These are phyloP conservation scores for Penicillium pulvis DNA, from an alignment of 495 filamentous ascomycete genomes.

Conservation along the genomic window DNA sequence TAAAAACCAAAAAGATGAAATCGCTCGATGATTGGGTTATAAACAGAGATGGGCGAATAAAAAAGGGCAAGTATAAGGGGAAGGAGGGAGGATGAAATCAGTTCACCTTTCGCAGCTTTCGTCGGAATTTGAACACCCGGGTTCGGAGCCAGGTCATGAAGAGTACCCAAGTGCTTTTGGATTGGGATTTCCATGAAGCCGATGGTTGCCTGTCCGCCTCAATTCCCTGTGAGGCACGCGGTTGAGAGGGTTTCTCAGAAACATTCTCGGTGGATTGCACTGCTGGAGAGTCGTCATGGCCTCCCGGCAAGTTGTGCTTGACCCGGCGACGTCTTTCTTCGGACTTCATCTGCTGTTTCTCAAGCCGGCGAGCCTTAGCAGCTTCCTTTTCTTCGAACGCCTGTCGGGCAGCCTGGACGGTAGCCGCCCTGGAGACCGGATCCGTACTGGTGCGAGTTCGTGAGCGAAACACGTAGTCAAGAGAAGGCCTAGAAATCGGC, in stretches of 20 bases:
- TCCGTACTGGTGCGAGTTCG: conserved; percentile 50
- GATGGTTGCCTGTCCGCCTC: conserved; percentile 13
- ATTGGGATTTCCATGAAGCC: conserved; percentile 38
- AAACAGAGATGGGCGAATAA: neutral
- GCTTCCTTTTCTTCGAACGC: conserved; percentile 61
- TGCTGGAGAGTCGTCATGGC: conserved; percentile 13
- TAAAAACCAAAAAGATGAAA: conserved; percentile 12
- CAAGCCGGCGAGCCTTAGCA: conserved; percentile 57
- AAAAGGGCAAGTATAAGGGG: conserved; percentile 3
- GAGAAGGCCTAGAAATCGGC: conserved; percentile 54
- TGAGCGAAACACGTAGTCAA: conserved; percentile 58
- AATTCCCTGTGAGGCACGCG: neutral
- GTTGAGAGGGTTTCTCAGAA: conserved; percentile 18
- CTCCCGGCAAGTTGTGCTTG: conserved; percentile 30
- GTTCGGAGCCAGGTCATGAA: conserved; percentile 53
- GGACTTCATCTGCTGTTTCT: conserved; percentile 56
- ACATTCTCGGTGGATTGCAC: conserved; percentile 14
- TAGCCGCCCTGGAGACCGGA: conserved; percentile 53
- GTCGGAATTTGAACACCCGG: conserved; percentile 46
- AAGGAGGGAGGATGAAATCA: conserved; percentile 19
- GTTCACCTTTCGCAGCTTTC: conserved; percentile 36
- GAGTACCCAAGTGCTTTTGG: conserved; percentile 48
- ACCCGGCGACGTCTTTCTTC: conserved; percentile 41
- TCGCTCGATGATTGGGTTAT: conserved; percentile 15
- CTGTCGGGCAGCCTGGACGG: conserved; percentile 55